phyloP scores from a whole-genome alignment of 495 filamentous ascomycete species.

The Daldinia childiae region DNA sequence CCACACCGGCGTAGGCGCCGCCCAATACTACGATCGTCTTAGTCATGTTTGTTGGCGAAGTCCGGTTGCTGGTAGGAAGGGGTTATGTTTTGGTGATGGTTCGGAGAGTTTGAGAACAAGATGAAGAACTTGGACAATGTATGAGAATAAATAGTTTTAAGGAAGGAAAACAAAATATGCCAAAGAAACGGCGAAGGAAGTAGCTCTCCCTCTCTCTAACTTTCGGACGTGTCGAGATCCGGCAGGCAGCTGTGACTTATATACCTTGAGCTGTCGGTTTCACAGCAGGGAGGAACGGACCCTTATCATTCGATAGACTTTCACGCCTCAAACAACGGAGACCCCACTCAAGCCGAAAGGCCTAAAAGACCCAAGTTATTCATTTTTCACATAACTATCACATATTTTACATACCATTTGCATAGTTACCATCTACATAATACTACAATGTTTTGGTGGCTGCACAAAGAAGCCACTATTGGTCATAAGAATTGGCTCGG shows the following conservation, averaged over 20 bases:
- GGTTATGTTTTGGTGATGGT: neutral
- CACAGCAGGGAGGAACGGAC: conserved; percentile 39
- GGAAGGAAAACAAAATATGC: neutral
- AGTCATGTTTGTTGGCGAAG: conserved; percentile 45
- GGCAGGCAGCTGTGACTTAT: conserved; percentile 3
- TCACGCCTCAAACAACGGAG: conserved; percentile 42
- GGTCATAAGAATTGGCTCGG: neutral
- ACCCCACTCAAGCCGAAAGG: conserved; percentile 28
- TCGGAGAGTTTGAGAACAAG: neutral
- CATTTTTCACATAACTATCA: too few species aligned
- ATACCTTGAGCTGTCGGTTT: conserved; percentile 22
- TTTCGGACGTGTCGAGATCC: neutral
- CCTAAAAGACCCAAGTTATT: neutral
- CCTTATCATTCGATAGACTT: conserved; percentile 31
- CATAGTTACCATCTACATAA: neutral
- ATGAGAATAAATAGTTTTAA: neutral
- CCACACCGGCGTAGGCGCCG: conserved; percentile 62
- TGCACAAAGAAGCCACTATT: neutral
- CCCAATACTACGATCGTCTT: conserved; percentile 64
- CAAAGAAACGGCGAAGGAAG: neutral
- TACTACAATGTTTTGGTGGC: neutral
- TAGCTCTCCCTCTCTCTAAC: neutral
- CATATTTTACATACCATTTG: neutral
- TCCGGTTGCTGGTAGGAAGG: conserved; percentile 20
- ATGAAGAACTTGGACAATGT: neutral